Evolutionary conservation across 176 grass and related monocot species (phyloP), one percentile per base, ranked within the genome.

Genomic region (Oryza punctata): DNA sequence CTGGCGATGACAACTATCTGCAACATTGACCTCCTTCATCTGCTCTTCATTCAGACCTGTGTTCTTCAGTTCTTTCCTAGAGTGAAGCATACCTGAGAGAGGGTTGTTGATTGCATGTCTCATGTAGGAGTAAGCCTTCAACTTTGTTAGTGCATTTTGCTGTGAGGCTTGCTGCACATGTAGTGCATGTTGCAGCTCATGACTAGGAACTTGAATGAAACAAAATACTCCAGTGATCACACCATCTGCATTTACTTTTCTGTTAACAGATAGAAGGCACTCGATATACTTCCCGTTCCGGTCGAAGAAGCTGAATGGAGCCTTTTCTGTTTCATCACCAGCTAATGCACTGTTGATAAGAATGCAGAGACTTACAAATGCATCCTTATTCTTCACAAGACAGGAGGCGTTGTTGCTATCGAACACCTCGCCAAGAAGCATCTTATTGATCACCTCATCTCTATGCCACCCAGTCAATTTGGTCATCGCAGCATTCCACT

Each of bases 401-500:
- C 96, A 98, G 63, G 79, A 89, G 7, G 96, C 92, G 68, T 82
- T 67, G 50, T 75, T 76, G 77, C 85, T 86, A 50, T 92, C 91
- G 12, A 98, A 98, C 30, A 98, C 91, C 73, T 98, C 96, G 18
- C 93, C 96, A 3, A 98, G 82, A 57, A 98, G 88, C 93, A 98
- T 98, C 78, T 91, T 98, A 85, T 95, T 78, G 0, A 98, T 79
- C 76, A 98, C 88, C 18, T 98, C 96, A 73, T 93, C 92, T 84
- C 93, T 91, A 32, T 74, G 76, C 91, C 89, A 98, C 73, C 96
- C 96, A 70, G 93, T 90, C 78, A 98, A 70, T 81, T 86, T 92
- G 24, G 87, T 87, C 96, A 98, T 98, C 23, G 96, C 91, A 74
- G 83, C 86, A 91, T 95, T 98, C 96, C 96, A 98, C 87, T 95